These are phyloP conservation scores for Beauveria medogensis DNA, from an alignment of 2,329 filamentous ascomycete species.

Conservation along the genomic window DNA sequence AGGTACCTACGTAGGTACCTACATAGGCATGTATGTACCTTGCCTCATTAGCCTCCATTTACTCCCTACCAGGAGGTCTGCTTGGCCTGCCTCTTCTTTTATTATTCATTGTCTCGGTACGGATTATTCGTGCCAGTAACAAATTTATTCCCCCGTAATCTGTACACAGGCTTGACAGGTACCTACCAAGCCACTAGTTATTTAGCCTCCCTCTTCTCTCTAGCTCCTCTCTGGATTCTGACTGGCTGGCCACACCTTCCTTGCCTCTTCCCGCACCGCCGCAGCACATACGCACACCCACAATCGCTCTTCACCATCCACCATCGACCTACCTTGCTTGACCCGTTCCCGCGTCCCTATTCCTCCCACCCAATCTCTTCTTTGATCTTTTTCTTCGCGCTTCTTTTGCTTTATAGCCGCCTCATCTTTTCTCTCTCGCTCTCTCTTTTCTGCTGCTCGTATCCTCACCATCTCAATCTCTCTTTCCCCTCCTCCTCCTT, in stretches of 20 bases:
- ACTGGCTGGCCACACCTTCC: not conserved
- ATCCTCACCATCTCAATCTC: not conserved
- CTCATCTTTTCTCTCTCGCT: not conserved
- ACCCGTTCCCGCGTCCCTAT: not conserved
- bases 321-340: not conserved
- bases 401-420: constrained; percentile 1
- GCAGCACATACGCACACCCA: not conserved
- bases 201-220: not conserved
- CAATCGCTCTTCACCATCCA: not conserved
- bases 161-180: not conserved
- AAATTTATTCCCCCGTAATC: no score
- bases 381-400: not conserved
- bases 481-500: not conserved
- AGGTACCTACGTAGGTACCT: not conserved
- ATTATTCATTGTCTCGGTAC: no score
- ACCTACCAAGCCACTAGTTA: not conserved
- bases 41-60: not conserved
- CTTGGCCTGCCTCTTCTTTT: no score
- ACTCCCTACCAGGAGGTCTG: no score
- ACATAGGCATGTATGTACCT: not conserved
- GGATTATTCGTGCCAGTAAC: no score
- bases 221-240: not conserved
- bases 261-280: not conserved
- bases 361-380: not conserved
- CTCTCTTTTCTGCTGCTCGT: not conserved